Conservation (phyloP, 495 filamentous ascomycete genomes). For the Aspergillus diversus region DNA sequence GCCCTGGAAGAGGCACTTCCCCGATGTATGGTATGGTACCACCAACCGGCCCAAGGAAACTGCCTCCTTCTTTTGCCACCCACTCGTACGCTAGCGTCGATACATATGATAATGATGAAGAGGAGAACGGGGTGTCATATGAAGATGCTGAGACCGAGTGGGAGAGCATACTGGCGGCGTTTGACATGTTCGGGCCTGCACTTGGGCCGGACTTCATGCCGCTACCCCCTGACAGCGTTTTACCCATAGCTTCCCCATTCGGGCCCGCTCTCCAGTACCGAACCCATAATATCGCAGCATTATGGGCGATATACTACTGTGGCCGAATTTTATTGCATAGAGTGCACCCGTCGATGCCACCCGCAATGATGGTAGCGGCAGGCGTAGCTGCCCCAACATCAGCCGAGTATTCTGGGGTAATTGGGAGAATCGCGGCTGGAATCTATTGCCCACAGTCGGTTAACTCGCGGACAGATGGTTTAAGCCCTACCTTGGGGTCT, state of each 20-base stretch:
- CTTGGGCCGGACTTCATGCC: slow-evolving; percentile 80
- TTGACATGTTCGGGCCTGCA: slow-evolving; percentile 63
- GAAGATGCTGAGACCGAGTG: slow-evolving; percentile 77
- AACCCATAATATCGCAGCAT: slow-evolving; percentile 79
- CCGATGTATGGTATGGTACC: slow-evolving; percentile 62
- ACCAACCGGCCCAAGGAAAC: slow-evolving; percentile 36
- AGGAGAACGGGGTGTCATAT: slow-evolving; percentile 64
- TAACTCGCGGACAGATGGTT: slow-evolving; percentile 53
- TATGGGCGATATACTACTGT: slow-evolving; percentile 85
- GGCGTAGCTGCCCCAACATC: slow-evolving; percentile 73
- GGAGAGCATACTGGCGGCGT: slow-evolving; percentile 71
- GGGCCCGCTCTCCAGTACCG: slow-evolving; percentile 82
- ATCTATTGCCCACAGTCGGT: slow-evolving; percentile 67
- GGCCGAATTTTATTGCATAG: slow-evolving; percentile 77
- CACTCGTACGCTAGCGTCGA: slow-evolving; percentile 26
- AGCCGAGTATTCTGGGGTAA: slow-evolving; percentile 65
- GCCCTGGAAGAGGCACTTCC: slow-evolving; percentile 24
- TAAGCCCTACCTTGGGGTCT: slow-evolving; percentile 81
- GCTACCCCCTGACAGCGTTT: slow-evolving; percentile 70
- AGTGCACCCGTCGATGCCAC: slow-evolving; percentile 86
- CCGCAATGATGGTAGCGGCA: slow-evolving; percentile 84
- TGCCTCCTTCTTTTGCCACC: slow-evolving; percentile 47
- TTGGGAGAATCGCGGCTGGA: slow-evolving; percentile 82
- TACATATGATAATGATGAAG: slow-evolving; percentile 45
- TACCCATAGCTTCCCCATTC: slow-evolving; percentile 72